phyloP scores from a whole-genome alignment of 441 rosid species.

The Adansonia rubrostipa region DNA sequence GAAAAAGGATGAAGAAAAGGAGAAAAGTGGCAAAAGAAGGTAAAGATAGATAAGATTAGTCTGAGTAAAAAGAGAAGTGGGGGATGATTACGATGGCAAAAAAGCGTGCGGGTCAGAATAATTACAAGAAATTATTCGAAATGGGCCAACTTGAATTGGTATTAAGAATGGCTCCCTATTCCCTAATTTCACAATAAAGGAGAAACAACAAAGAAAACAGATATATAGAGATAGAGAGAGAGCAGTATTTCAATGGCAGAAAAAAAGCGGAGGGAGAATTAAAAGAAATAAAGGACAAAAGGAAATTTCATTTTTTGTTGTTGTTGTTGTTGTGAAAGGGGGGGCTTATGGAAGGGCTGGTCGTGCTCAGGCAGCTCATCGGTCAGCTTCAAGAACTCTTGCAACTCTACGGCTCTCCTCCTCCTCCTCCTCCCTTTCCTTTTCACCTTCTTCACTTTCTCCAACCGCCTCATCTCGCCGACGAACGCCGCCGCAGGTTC shows the following conservation, averaged over 20 bases:
- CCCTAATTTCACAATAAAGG: no score
- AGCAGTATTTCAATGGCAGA: neutral
- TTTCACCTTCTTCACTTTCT: slow-evolving; percentile 41
- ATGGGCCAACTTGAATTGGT: slow-evolving; percentile 20
- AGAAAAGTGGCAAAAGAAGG: slow-evolving; percentile 27
- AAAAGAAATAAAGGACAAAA: no score
- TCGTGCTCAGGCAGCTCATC: slow-evolving; percentile 96
- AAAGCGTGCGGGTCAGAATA: slow-evolving; percentile 57
- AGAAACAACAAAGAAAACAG: neutral
- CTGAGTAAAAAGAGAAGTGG: slow-evolving; percentile 19
- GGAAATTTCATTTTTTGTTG: neutral
- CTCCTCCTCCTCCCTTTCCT: slow-evolving; percentile 40
- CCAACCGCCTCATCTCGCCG: slow-evolving; percentile 35
- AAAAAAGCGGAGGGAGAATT: no score
- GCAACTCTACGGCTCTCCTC: slow-evolving; percentile 72
- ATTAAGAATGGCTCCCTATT: slow-evolving; percentile 33
- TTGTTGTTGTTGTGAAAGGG: slow-evolving; percentile 1
- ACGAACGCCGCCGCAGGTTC: slow-evolving; percentile 40
- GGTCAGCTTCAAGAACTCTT: slow-evolving; percentile 89
- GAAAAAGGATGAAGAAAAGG: neutral
- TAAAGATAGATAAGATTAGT: neutral
- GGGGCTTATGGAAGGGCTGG: slow-evolving; percentile 71
- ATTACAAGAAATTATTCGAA: slow-evolving; percentile 34
- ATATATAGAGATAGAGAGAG: neutral
- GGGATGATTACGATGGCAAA: slow-evolving; percentile 30